phyloP scores from a whole-genome alignment of 2,329 filamentous ascomycete species.

The Venturia asperata region DNA sequence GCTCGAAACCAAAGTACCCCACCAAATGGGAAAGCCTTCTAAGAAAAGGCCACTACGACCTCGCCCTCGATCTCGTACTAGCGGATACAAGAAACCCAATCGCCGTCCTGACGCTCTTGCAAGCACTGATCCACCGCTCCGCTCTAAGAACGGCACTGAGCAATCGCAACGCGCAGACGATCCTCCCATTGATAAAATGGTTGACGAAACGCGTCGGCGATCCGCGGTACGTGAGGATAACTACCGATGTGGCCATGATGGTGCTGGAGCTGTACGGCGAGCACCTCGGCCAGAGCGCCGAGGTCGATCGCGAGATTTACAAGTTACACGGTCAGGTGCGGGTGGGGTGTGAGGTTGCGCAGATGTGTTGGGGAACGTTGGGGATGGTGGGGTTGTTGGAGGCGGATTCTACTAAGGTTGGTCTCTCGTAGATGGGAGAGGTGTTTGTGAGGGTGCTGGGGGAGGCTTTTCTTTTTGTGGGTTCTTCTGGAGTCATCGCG shows the following conservation, averaged over 20 bases:
- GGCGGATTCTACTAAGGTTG: constrained; percentile 30
- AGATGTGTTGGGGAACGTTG: constrained; percentile 70
- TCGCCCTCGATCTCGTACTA: constrained; percentile 74
- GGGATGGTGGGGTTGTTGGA: constrained; percentile 84
- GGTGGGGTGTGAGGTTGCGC: constrained; percentile 72
- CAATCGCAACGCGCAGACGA: constrained; percentile 69
- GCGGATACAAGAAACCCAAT: constrained; percentile 27
- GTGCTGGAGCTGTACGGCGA: constrained; percentile 83
- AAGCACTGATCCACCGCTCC: constrained; percentile 78
- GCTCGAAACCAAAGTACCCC: constrained; percentile 56
- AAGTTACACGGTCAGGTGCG: constrained; percentile 64
- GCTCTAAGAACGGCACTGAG: constrained; percentile 74
- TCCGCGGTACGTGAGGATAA: constrained; percentile 71
- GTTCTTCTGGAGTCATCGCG: neutral
- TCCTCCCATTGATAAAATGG: constrained; percentile 81
- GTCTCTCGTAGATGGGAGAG: neutral
- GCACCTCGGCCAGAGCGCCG: constrained; percentile 64
- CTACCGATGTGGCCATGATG: constrained; percentile 74
- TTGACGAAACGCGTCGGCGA: constrained; percentile 72
- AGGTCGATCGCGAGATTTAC: constrained; percentile 64
- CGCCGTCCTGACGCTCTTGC: constrained; percentile 65
- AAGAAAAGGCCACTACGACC: constrained; percentile 66
- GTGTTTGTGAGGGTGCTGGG: neutral
- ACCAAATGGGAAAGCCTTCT: constrained; percentile 74
- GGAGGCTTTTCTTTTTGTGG: neutral